Base-by-base conservation (phyloP, 768 basidiomycete genomes). In the Pleurotus ostreatus region DNA sequence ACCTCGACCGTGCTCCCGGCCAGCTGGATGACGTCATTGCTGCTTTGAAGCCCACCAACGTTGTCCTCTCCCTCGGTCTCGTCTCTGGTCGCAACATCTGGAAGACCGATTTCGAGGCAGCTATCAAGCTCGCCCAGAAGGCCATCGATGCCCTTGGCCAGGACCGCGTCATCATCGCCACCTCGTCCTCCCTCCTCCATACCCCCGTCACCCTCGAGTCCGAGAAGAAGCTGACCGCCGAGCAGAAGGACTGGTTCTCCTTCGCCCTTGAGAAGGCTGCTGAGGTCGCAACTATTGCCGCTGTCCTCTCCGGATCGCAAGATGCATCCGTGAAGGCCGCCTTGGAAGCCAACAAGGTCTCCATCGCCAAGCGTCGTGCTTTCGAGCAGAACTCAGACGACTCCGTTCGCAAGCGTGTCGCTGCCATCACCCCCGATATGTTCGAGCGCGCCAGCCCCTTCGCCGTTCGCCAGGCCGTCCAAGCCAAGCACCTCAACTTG, bases 11-110 rank as follows among this genome's bases (percentile, higher is more conserved):
- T 71, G 96, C 92, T 56, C 89, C 95, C 30, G 81, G 72, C 55
- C 97, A 99, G 74, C 86, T 99, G 61, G 88, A 90, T 49, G 79
- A 79, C 46, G 89, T 93, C 60, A 60, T 96, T 60, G 80, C 78
- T 44, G 94, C 93, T 56, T 70, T 98, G 72, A 97, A 94, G 80
- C 69, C 81, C 60, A 95, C 93, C 62, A 74, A 72, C 66, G 81
- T 94, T 60, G 68, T 87, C 61, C 82, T 99, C 52, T 98, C 97
- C 40, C 86, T 98, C 60, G 97, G 97, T 74, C 71, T 98, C 59
- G 91, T 99, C 61, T 98, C 97, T 45, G 97, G 97, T 55, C 94
- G 97, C 70, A 98, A 98, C 82, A 92, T 99, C 78, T 99, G 97
- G 97, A 99, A 98, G 85, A 88, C 85, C 60, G 95, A 98, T 75